Base-by-base conservation (phyloP, 2,329 filamentous ascomycete genomes). In the Cladosporium sp. region DNA sequence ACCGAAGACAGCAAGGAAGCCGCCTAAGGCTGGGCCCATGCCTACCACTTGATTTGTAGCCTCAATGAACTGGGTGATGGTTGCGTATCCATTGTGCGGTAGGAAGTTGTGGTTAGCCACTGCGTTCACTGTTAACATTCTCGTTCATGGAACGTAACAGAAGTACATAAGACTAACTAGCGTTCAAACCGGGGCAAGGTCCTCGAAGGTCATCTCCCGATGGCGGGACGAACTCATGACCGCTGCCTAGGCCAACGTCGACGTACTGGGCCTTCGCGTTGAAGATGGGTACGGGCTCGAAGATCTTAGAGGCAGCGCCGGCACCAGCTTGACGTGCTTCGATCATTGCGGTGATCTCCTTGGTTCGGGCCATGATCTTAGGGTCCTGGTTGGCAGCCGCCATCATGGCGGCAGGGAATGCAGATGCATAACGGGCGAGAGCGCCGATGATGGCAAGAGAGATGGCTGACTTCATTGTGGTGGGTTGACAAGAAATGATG, bases 1-100 rank as follows among this genome's bases (percentile, higher is more conserved):
- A 54, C 74, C 74, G 43, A 74, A 73, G 51, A 71, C 65, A 21
- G 76, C 66, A 56, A 78, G 70, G 67, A 77, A 75, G 26, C 66
- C 64, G 2, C 71, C 72, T 23, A 78, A 68, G 21, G 74, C 69
- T 2, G 66, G 36, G 13, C 73, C 74, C 75, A 78, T 78, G 23
- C 75, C 75, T 39, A 76, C 74, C 11, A 76, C 75, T 11, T 62
- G 46, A 26, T 57, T 67, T 2, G 72, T 74, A 26, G 68, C 70
- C 25, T 74, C 68, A 66, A 57, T 36, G 32, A 57, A 57, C n/a
- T 57, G 53, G n/a, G 30, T 36, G 53, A 57, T 57, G 18, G 74
- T 75, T 7, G 70, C 75, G 26, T 73, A 73, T 18, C 75, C 75
- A 56, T 75, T 70, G 64, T 71, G 72, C 10, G 74, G 74, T 0